Evolutionary conservation across 2,329 filamentous ascomycete species (phyloP).

Genomic region (Alternaria ethzedia): DNA sequence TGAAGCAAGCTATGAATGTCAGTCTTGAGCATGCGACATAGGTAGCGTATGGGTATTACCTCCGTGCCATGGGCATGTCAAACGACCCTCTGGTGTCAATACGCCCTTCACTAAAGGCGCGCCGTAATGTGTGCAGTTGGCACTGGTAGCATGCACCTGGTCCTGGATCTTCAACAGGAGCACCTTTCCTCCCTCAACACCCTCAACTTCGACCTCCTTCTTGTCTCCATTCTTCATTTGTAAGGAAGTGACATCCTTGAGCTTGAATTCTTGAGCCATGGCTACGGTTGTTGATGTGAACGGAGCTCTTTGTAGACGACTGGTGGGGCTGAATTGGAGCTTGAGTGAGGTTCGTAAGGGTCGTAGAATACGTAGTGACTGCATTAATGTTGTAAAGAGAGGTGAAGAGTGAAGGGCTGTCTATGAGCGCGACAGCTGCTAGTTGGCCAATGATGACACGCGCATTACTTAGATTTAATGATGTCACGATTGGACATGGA

Average conservation of each 20-base stretch:
- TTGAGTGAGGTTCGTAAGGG: conserved; percentile 31
- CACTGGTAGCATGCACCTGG: conserved; percentile 77
- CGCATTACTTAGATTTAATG: conserved; percentile 14
- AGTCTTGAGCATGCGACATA: background rate
- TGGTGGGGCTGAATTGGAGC: conserved; percentile 21
- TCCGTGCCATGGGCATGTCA: conserved; percentile 97
- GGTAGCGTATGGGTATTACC: conserved; percentile 56
- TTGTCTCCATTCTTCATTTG: conserved; percentile 81
- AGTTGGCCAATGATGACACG: conserved; percentile 13
- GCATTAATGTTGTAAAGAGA: conserved; percentile 27
- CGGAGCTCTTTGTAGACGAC: conserved; percentile 22
- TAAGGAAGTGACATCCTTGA: conserved; percentile 79
- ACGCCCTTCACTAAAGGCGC: conserved; percentile 88
- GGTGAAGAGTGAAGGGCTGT: conserved; percentile 1
- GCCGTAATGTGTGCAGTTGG: conserved; percentile 90
- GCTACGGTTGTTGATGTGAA: conserved; percentile 37
- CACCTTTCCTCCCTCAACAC: conserved; percentile 84
- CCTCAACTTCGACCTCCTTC: conserved; percentile 88
- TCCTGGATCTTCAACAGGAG: conserved; percentile 80
- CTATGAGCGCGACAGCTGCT: conserved; percentile 10
- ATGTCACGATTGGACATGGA: conserved; percentile 19
- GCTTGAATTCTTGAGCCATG: conserved; percentile 60
- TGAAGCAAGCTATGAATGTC: conserved; percentile 78
- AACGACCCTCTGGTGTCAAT: conserved; percentile 76
- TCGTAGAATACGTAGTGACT: conserved; percentile 31